Percentiles rank a stretch among this genome's conserved stretches.
Evolutionary conservation across 441 rosid species (phyloP).

Genomic region (Gossypium aridum): DNA sequence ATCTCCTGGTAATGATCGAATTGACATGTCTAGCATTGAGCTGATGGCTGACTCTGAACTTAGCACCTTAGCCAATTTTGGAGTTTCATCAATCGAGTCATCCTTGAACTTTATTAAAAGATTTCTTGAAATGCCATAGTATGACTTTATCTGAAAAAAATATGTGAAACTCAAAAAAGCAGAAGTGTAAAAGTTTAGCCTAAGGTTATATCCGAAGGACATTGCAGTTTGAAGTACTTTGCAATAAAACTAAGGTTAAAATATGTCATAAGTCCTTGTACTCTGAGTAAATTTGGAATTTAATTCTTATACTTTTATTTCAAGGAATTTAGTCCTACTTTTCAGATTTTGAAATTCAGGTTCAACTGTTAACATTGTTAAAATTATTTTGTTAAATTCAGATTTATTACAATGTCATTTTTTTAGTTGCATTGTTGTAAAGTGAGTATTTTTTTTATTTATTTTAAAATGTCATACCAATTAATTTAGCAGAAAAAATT

Average conservation of each 20-base stretch:
- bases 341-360: not conserved
- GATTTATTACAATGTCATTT: not conserved
- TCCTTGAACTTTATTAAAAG: slow-evolving; percentile 84
- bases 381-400: not conserved
- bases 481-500: not conserved
- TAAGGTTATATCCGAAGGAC: not conserved
- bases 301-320: not conserved
- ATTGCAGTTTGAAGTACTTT: not conserved
- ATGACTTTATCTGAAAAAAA: slow-evolving; percentile 67
- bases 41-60: slow-evolving; percentile 90
- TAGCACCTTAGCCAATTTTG: slow-evolving; percentile 76
- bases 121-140: slow-evolving; percentile 87
- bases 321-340: not conserved
- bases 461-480: not conserved
- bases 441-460: not conserved
- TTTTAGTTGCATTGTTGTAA: not conserved
- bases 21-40: slow-evolving; percentile 94
- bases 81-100: slow-evolving; percentile 81
- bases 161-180: not conserved
- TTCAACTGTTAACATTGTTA: not conserved
- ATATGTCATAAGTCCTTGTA: not conserved
- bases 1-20: slow-evolving; percentile 81
- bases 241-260: not conserved
- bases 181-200: not conserved
- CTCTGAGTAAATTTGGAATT: not conserved